Percentiles rank a stretch among this genome's conserved stretches.
These are phyloP conservation scores for Verticillium albo-atrum DNA, from an alignment of 2,329 filamentous ascomycete genomes.

Conservation along the genomic window DNA sequence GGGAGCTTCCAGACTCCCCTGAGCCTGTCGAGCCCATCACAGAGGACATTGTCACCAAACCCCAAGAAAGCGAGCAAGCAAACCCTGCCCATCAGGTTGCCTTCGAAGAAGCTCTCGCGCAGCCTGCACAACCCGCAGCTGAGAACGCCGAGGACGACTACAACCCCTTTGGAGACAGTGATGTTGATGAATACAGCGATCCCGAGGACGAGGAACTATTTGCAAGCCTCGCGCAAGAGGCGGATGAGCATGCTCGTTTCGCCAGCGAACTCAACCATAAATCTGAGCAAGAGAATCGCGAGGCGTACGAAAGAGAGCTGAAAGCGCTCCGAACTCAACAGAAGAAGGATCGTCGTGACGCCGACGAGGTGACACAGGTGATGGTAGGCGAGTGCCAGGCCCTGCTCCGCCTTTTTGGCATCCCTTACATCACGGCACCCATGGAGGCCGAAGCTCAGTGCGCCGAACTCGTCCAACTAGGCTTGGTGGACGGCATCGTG, in stretches of 20 bases:
- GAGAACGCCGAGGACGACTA: constrained; percentile 24
- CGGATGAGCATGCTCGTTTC: constrained; percentile 90
- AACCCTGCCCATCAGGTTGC: neutral
- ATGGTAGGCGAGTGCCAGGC: constrained; percentile 97
- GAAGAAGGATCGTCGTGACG: constrained; percentile 91
- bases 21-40: constrained; percentile 17
- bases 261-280: constrained; percentile 81
- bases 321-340: constrained; percentile 87
- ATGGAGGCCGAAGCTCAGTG: constrained; percentile 99
- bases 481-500: constrained; percentile 93
- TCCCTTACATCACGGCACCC: constrained; percentile 94
- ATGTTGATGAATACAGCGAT: constrained; percentile 74
- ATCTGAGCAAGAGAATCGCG: constrained; percentile 62
- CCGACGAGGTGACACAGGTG: constrained; percentile 92
- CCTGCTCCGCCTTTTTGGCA: constrained; percentile 81
- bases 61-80: constrained; percentile 19
- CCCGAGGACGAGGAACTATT: constrained; percentile 90
- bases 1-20: constrained; percentile 17
- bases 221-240: constrained; percentile 80
- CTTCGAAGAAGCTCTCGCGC: neutral
- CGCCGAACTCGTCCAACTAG: constrained; percentile 79
- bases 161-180: constrained; percentile 49
- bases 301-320: constrained; percentile 83
- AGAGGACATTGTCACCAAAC: constrained; percentile 23
- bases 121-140: neutral